Evolutionary conservation across 2,329 filamentous ascomycete species (phyloP).

Genomic region (Neurospora sp.): DNA sequence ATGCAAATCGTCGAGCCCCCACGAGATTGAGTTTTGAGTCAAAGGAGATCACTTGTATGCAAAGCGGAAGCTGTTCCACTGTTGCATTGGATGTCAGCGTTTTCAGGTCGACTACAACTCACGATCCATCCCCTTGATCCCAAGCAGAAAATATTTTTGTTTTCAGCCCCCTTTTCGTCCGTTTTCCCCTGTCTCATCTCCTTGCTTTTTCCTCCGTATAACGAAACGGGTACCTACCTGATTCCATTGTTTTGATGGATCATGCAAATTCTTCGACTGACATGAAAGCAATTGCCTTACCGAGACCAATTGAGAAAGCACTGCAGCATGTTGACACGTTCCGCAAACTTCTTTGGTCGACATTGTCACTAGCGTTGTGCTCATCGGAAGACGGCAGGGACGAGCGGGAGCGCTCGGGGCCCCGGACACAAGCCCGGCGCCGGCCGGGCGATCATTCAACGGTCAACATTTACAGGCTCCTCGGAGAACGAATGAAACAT

Average conservation of each 20-base stretch:
- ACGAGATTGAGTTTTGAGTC: neutral
- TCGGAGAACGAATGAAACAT: neutral
- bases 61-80: neutral
- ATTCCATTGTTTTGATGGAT: neutral
- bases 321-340: neutral
- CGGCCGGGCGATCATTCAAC: neutral
- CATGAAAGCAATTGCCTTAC: neutral
- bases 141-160: neutral
- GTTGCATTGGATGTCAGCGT: neutral
- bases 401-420: neutral
- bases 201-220: neutral
- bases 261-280: neutral
- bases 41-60: neutral
- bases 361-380: neutral
- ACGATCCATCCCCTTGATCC: neutral
- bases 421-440: neutral
- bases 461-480: neutral
- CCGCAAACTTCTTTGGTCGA: neutral
- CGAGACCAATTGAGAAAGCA: neutral
- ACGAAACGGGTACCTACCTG: neutral
- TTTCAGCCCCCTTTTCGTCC: neutral
- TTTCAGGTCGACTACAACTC: neutral
- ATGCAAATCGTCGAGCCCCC: neutral
- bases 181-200: neutral
- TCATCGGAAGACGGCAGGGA: neutral